These are phyloP conservation scores for Suhomyces sp. DNA, from an alignment of 805 yeast genomes.

Conservation along the genomic window DNA sequence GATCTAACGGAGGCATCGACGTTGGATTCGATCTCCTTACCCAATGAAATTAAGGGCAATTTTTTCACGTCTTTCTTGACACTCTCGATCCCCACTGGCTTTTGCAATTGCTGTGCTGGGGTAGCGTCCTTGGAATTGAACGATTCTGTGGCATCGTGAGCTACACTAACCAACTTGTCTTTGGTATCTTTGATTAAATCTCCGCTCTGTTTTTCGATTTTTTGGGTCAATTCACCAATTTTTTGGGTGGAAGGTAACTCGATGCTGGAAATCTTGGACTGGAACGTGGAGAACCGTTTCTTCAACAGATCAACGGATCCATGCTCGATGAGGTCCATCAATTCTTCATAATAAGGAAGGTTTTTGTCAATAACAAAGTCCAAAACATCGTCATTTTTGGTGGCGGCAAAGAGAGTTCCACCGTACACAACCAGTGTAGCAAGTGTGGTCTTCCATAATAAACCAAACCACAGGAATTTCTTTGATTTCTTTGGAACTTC, in stretches of 20 bases:
- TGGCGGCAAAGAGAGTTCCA: constrained; percentile 39
- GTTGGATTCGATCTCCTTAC: constrained; percentile 16
- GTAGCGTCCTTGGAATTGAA: constrained; percentile 17
- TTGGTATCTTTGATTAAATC: constrained; percentile 37
- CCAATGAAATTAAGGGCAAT: constrained; percentile 35
- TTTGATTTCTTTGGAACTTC: constrained; percentile 18
- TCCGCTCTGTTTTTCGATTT: constrained; percentile 34
- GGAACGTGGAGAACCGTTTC: constrained; percentile 17
- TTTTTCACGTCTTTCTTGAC: constrained; percentile 28
- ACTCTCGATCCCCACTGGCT: constrained; percentile 38
- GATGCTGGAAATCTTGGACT: constrained; percentile 18
- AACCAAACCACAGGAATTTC: constrained; percentile 30
- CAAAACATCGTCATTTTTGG: constrained; percentile 44
- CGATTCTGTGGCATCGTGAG: constrained; percentile 1
- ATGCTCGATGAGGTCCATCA: constrained; percentile 37
- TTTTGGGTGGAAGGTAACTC: constrained; percentile 32
- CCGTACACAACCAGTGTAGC: constrained; percentile 35
- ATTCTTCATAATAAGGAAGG: constrained; percentile 43
- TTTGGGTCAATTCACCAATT: constrained; percentile 31
- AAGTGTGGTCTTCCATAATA: constrained; percentile 30
- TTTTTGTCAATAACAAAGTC: constrained; percentile 45
- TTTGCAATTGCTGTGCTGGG: constrained; percentile 44
- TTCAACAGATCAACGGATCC: constrained; percentile 35
- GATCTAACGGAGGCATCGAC: constrained; percentile 35
- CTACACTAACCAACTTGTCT: constrained; percentile 22